phyloP scores from a whole-genome alignment of 768 basidiomycete genomes.

The Auricularia auricula-judae region DNA sequence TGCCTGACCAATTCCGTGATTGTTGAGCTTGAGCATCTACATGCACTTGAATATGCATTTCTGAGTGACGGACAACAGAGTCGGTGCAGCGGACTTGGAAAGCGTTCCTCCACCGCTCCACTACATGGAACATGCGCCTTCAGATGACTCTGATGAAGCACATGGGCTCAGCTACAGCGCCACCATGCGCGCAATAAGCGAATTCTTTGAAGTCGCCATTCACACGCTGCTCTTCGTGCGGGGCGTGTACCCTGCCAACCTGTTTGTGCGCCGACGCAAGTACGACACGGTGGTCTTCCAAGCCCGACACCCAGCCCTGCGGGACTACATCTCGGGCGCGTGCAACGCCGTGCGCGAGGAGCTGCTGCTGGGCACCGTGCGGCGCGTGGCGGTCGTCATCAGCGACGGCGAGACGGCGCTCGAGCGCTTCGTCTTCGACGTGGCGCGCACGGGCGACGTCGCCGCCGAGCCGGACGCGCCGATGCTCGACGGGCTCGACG shows the following conservation, averaged over 20 bases:
- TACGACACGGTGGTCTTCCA: conserved; percentile 89
- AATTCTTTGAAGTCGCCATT: conserved; percentile 68
- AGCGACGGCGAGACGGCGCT: not conserved
- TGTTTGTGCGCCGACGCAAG: conserved; percentile 81
- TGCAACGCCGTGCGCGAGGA: not conserved
- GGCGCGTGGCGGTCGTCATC: not conserved
- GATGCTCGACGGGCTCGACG: not conserved
- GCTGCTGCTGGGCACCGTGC: not conserved
- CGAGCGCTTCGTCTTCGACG: not conserved
- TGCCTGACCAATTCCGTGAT: no score
- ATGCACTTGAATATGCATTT: no score
- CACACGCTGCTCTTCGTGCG: conserved; percentile 88
- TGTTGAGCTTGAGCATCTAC: no score
- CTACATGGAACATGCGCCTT: no score
- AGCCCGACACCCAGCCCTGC: conserved; percentile 5
- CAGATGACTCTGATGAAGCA: no score
- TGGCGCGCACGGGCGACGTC: not conserved
- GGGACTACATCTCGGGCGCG: not conserved
- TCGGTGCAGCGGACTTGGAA: no score
- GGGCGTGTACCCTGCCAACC: conserved; percentile 78
- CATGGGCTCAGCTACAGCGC: no score
- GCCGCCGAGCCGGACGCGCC: not conserved
- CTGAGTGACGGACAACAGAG: no score
- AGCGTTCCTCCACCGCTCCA: no score
- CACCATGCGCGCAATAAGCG: no score